Percentiles rank a stretch among this genome's conserved stretches.
phyloP scores from a whole-genome alignment of 2,329 filamentous ascomycete species.

The Colletotrichum higginsianum region DNA sequence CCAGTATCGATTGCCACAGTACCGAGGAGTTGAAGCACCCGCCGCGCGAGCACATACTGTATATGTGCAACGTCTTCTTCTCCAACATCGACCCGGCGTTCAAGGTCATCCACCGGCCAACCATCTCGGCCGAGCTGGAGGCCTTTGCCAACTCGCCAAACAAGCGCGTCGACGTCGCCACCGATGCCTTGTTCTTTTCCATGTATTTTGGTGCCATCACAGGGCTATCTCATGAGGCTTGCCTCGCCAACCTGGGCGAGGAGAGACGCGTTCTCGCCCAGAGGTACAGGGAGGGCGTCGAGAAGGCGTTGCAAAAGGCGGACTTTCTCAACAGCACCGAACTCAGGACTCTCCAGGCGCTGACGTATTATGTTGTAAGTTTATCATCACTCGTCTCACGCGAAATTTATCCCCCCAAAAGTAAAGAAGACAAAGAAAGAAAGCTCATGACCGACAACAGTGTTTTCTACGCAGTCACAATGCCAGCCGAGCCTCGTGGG shows the following conservation, averaged over 20 bases:
- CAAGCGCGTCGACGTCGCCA: conserved; percentile 44
- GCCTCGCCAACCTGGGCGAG: conserved; percentile 52
- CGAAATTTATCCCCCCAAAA: too few species aligned
- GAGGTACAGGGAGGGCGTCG: conserved; percentile 53
- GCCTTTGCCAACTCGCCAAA: conserved; percentile 46
- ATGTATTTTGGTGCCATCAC: conserved; percentile 60
- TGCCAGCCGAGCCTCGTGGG: conserved; percentile 59
- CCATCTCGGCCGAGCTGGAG: conserved; percentile 50
- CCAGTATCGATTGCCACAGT: conserved; percentile 17
- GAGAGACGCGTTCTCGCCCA: conserved; percentile 51
- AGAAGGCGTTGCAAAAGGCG: conserved; percentile 57
- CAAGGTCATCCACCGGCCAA: conserved; percentile 62
- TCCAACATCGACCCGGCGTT: conserved; percentile 60
- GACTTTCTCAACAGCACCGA: conserved; percentile 60
- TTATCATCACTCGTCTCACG: not conserved
- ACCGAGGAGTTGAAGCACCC: conserved; percentile 50
- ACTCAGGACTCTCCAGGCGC: conserved; percentile 58
- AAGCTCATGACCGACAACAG: conserved; percentile 30
- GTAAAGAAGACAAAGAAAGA: too few species aligned
- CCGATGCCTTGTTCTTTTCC: conserved; percentile 58
- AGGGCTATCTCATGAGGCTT: conserved; percentile 51
- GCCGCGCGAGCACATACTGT: conserved; percentile 54
- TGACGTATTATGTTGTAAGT: conserved; percentile 57
- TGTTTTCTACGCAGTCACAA: conserved; percentile 56
- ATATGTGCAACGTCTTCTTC: conserved; percentile 55